Evolutionary conservation across 2,329 filamentous ascomycete genomes (phyloP).

Genomic region (Xylariales sp.): DNA sequence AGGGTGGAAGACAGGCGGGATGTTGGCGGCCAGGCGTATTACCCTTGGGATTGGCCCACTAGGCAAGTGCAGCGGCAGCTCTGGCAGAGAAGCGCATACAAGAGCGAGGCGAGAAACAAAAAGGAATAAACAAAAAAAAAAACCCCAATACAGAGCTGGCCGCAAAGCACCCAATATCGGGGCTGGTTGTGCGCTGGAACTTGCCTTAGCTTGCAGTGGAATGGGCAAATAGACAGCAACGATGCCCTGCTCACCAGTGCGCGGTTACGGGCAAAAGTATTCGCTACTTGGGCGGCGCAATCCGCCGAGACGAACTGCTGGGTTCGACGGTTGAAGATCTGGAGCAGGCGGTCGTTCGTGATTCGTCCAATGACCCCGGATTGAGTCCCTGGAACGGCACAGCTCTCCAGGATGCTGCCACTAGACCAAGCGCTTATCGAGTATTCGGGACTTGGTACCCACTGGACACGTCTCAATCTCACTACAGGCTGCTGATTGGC

Average conservation of each 20-base stretch:
- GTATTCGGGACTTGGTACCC: slow-evolving; percentile 5
- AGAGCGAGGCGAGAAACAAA: too few relatives aligned
- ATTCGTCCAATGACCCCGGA: slow-evolving; percentile 4
- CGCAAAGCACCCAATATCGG: too few relatives aligned
- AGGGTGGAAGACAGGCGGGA: too few relatives aligned
- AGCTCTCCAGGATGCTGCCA: not conserved
- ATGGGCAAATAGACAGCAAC: slow-evolving; percentile 1
- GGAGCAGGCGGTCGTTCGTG: not conserved
- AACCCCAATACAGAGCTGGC: too few relatives aligned
- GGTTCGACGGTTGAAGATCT: not conserved
- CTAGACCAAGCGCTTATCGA: slow-evolving; percentile 4
- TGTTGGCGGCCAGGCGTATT: too few relatives aligned
- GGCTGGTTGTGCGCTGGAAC: slow-evolving; percentile 5
- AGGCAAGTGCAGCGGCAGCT: too few relatives aligned
- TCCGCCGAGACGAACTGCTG: not conserved
- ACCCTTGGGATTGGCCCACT: too few relatives aligned
- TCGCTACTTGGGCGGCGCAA: slow-evolving; percentile 1
- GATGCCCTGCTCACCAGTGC: not conserved
- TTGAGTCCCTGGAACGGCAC: slow-evolving; percentile 5
- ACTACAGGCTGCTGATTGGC: too few relatives aligned
- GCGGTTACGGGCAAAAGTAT: not conserved
- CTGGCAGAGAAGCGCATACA: too few relatives aligned
- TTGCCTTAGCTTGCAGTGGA: slow-evolving; percentile 4
- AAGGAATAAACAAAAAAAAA: too few relatives aligned
- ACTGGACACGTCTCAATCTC: too few relatives aligned